Percentiles rank a stretch among this genome's conserved stretches.
Evolutionary conservation across 805 yeast genomes (phyloP).

Genomic region (Hanseniaspora opuntiae): DNA sequence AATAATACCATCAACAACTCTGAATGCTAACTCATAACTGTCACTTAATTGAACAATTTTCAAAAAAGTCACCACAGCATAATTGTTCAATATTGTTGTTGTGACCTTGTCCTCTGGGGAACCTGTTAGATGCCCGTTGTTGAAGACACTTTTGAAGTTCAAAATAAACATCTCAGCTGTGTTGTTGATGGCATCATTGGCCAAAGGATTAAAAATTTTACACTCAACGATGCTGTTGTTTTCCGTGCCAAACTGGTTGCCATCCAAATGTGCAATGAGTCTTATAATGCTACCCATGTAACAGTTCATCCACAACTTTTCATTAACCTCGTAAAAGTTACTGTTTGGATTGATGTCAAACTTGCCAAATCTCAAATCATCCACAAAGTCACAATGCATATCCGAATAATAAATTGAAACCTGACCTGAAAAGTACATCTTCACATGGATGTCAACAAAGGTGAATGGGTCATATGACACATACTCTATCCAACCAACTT

Average conservation of each 20-base stretch:
- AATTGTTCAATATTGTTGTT: conserved; percentile 24
- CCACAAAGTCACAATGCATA: conserved; percentile 6
- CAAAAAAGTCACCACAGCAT: conserved; percentile 23
- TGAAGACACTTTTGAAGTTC: conserved; percentile 22
- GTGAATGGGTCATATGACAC: conserved; percentile 51
- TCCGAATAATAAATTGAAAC: conserved; percentile 40
- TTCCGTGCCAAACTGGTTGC: conserved; percentile 52
- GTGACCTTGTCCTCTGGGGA: conserved; percentile 24
- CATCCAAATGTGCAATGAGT: conserved; percentile 34
- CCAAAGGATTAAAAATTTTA: conserved; percentile 66
- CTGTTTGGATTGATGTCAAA: conserved; percentile 16
- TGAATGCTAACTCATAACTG: conserved; percentile 19
- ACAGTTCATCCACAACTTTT: conserved; percentile 47
- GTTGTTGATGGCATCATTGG: conserved; percentile 24
- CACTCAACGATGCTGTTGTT: conserved; percentile 66
- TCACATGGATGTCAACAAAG: conserved; percentile 54
- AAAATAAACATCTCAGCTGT: conserved; percentile 22
- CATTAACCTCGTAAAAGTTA: conserved; percentile 28
- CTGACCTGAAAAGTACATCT: conserved; percentile 64
- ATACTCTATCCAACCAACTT: conserved; percentile 57
- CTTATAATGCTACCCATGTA: conserved; percentile 56
- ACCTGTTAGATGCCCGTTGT: conserved; percentile 24
- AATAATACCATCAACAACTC: conserved; percentile 20
- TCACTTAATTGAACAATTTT: conserved; percentile 23
- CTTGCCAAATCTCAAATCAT: conserved; percentile 19